A percentile compares a stretch with the other conserved stretches of the same genome.
Evolutionary conservation across 1,284 basidiomycete species (phyloP).

Genomic region (Cryptococcus depauperatus): DNA sequence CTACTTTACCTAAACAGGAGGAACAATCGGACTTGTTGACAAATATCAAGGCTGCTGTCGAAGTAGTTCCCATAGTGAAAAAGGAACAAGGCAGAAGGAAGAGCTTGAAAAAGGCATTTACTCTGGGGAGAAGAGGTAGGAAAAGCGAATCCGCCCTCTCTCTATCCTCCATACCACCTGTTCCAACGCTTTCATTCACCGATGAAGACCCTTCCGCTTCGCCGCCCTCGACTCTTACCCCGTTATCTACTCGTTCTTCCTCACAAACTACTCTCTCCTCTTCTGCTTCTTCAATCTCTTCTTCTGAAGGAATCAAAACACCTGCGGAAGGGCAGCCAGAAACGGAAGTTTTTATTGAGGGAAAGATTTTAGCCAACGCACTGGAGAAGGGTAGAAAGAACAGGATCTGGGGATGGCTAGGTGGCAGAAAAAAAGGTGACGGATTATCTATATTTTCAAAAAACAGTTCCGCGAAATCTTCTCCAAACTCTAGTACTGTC

Average conservation of each 20-base stretch:
- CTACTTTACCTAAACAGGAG: too few species aligned
- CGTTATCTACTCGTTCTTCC: conserved; percentile 22
- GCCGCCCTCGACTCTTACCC: conserved; percentile 20
- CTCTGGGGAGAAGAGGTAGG: conserved; percentile 7
- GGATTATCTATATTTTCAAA: background rate
- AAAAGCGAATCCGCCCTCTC: background rate
- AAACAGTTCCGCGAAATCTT: conserved; percentile 8
- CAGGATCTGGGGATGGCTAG: conserved; percentile 10
- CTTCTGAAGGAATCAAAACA: conserved; percentile 30
- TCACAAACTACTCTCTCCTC: conserved; percentile 24
- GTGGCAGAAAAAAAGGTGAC: conserved; percentile 11
- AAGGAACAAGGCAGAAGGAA: conserved; percentile 10
- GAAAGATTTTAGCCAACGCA: conserved; percentile 19
- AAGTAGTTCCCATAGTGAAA: too few species aligned
- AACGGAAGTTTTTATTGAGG: conserved; percentile 18
- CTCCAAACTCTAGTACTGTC: conserved; percentile 18
- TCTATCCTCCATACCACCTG: background rate
- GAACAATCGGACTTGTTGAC: too few species aligned
- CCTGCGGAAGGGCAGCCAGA: conserved; percentile 19
- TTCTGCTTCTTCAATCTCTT: conserved; percentile 25
- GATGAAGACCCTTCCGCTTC: background rate
- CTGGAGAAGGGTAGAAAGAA: conserved; percentile 19
- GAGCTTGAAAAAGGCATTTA: conserved; percentile 13
- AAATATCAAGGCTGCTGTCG: too few species aligned
- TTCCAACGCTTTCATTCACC: conserved; percentile 3